Evolutionary conservation across 768 basidiomycete species (phyloP), one percentile per base, ranked within the genome.

Genomic region (Mycena sanguinolenta): DNA sequence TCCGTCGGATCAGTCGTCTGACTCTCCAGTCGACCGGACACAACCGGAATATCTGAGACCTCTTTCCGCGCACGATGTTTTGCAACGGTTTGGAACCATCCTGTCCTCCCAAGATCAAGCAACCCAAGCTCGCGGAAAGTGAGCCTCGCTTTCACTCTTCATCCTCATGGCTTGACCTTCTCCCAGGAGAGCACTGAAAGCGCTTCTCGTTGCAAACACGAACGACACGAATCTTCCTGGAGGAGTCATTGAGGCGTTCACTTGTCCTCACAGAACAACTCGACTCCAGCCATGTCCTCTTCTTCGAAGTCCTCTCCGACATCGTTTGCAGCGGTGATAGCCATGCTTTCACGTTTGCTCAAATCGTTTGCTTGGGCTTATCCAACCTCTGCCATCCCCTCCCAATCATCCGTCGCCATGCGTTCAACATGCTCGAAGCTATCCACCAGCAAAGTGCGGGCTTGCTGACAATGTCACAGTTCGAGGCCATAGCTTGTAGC

Each of bases 351-450:
- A 87, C 87, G 5, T 93, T 95, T 75, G 84, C 90, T 28, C 95
- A 97, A 76, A 82, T 89, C 17, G 86, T 89, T 27, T 95, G 91
- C 75, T 84, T 97, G 17, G 93, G 92, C 3, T 81, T 98, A 23
- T 91, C 93, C 23, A 98, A 98, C 80, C 86, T 98, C 13, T 92
- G 93, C 36, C 92, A 97, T 77, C 87, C 90, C 4, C 84, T 88
- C 27, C 71, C 85, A 10, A 81, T 84, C 23, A 89, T 92, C 55
- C 91, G 96, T 14, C 86, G 87, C n/a, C 88, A 88, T 53, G 92
- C 97, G 1, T 93, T 96, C 79, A 86, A 90, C 72, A 88, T 95
- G 75, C 83, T 97, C 23, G 93, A 93, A 70, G 85, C 86, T 32
- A 86, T 92, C 57, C 92, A 95, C 72, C 87, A 90, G 36, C 90